Percentiles rank a stretch among this genome's conserved stretches.
phyloP scores from a whole-genome alignment of 805 yeast species.

The Tetrapisispora namnaoensis region DNA sequence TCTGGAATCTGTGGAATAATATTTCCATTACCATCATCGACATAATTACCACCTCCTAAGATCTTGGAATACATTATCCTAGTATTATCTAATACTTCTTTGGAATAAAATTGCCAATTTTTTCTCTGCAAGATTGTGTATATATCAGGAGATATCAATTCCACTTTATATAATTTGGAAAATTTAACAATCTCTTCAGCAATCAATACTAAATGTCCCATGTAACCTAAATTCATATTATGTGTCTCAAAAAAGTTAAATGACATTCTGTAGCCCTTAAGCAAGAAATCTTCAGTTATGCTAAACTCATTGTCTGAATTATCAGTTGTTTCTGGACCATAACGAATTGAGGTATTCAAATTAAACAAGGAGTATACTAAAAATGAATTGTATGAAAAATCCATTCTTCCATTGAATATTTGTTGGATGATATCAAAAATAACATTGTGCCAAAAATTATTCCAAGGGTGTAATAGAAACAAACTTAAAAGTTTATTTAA shows the following conservation, averaged over 20 bases:
- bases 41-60: constrained; percentile 28
- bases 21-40: constrained; percentile 25
- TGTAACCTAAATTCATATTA: constrained; percentile 75
- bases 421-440: constrained; percentile 96
- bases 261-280: constrained; percentile 52
- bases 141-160: constrained; percentile 26
- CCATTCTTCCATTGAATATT: constrained; percentile 78
- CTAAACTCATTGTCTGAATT: constrained; percentile 37
- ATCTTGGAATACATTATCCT: constrained; percentile 30
- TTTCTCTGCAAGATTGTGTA: constrained; percentile 14
- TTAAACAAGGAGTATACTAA: constrained; percentile 36
- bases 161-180: constrained; percentile 33
- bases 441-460: constrained; percentile 92
- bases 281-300: constrained; percentile 45
- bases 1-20: constrained; percentile 18
- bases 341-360: constrained; percentile 12
- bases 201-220: constrained; percentile 92
- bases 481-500: constrained; percentile 57
- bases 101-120: constrained; percentile 23
- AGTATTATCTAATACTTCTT: constrained; percentile 25
- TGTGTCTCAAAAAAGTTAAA: constrained; percentile 48
- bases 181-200: constrained; percentile 96
- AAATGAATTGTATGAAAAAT: constrained; percentile 75
- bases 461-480: constrained; percentile 89
- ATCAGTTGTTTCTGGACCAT: constrained; percentile 3